Evolutionary conservation across 208 protist species (phyloP), one percentile per base, ranked within the genome.

Genomic region (Acanthamoeba lenticulata): DNA sequence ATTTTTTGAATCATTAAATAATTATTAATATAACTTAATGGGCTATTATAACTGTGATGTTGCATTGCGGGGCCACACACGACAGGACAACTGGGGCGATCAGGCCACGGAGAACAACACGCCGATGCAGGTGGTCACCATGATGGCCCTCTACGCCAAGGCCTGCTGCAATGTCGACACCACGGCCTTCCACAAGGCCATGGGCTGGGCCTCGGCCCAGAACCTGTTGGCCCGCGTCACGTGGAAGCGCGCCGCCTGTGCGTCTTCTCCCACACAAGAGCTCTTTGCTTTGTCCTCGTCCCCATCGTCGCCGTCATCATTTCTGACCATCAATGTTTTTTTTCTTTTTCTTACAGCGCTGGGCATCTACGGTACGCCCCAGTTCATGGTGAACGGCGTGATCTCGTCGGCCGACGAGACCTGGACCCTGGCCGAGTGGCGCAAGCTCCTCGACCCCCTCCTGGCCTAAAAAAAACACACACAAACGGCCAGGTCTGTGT

Each of bases 351-450:
- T 11, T 5, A n/a, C 44, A 55, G 60, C 86, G 29, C 45, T 52
- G 1, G 92, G 92, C 40, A 85, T 94, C n/a, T 83, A 83, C 45
- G 92, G 92, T 34, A 94, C 92, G 29, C 92, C 92, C 6, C 38
- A 44, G 74, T 94, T 91, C 47, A 74, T 91, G 24, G 44, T 94
- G 40, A 94, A 94, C 49, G 92, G 92, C 29, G 79, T 91, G 32
- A 55, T 19, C 55, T 47, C 67, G 21, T n/a, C 47, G 19, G 92
- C 60, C 44, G 62, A 65, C 55, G 24, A 57, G 21, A n/a, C 19
- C 13, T 94, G 91, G 91, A 74, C 91, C 32, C 7, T 88, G 17
- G 15, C 38, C 19, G 72, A 85, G 15, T 90, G 81, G 81, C 81
- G 44, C 81, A 38, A 57, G 81, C 36, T 90, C 3, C 52, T 90